A percentile compares a stretch with the other conserved stretches of the same genome.
These are phyloP conservation scores for Kodamaea kakaduensis DNA, from an alignment of 805 yeast species.

Conservation along the genomic window DNA sequence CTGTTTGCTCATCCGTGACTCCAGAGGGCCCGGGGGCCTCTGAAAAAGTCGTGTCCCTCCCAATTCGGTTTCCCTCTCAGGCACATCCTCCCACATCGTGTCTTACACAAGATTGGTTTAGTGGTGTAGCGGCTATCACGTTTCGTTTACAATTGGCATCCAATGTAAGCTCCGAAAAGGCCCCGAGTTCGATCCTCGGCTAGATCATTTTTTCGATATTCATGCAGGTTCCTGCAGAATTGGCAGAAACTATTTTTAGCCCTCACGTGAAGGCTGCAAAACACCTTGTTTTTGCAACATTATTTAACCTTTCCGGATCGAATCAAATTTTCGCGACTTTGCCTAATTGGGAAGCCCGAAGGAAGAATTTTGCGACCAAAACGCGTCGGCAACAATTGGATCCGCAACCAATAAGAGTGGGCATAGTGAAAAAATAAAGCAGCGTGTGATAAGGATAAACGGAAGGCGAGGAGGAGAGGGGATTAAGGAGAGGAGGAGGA, in stretches of 20 bases:
- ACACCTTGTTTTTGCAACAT: neutral
- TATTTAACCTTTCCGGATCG: slow-evolving; percentile 1
- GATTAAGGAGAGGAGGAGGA: too few relatives aligned
- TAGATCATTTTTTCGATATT: slow-evolving; percentile 31
- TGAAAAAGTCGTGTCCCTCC: too few relatives aligned
- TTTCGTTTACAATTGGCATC: slow-evolving; percentile 31
- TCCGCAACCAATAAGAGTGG: neutral
- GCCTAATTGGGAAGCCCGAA: slow-evolving; percentile 1
- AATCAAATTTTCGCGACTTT: slow-evolving; percentile 3
- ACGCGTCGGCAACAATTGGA: neutral
- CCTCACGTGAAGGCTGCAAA: slow-evolving; percentile 1
- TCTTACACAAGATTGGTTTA: too few relatives aligned
- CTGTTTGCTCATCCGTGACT: too few relatives aligned
- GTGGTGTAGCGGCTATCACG: slow-evolving; percentile 44
- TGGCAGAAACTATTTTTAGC: neutral
- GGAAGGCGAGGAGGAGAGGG: too few relatives aligned
- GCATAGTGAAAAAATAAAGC: too few relatives aligned
- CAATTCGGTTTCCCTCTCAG: too few relatives aligned
- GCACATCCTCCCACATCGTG: too few relatives aligned
- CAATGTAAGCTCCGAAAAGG: slow-evolving; percentile 38
- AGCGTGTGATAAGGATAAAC: too few relatives aligned
- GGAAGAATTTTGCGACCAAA: slow-evolving; percentile 1
- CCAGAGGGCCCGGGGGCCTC: too few relatives aligned
- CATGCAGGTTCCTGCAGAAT: too few relatives aligned
- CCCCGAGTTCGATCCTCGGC: slow-evolving; percentile 46